A percentile compares a stretch with the other conserved stretches of the same genome.
These are phyloP conservation scores for Phylloporus sp. DNA, from an alignment of 1,284 basidiomycete species.

Conservation along the genomic window DNA sequence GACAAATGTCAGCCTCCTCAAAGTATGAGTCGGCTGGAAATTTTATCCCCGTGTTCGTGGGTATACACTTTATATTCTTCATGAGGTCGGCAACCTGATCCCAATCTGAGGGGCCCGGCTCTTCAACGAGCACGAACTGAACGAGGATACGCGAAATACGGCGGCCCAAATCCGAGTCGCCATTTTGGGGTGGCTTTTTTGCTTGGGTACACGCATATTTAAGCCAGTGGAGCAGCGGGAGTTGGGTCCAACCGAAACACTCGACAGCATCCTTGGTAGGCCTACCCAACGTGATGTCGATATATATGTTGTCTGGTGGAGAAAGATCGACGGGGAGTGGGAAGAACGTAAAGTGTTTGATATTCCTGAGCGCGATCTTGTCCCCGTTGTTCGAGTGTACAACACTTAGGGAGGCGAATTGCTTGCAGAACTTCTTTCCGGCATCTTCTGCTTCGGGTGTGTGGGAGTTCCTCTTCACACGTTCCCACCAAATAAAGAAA, in stretches of 20 bases:
- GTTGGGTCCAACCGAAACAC: constrained; percentile 75
- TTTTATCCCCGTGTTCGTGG: constrained; percentile 50
- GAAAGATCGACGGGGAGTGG: constrained; percentile 82
- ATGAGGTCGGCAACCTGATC: constrained; percentile 61
- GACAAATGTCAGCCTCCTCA: constrained; percentile 23
- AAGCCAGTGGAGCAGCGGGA: constrained; percentile 54
- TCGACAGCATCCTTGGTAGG: constrained; percentile 66
- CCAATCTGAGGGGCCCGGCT: constrained; percentile 65
- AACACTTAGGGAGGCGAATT: neutral
- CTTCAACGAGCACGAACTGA: constrained; percentile 84
- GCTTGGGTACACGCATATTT: constrained; percentile 1
- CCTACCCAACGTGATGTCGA: constrained; percentile 65
- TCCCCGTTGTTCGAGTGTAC: constrained; percentile 6
- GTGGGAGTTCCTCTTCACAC: neutral
- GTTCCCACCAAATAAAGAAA: constrained; percentile 90
- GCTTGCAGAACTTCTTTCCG: constrained; percentile 6
- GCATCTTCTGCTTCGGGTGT: neutral
- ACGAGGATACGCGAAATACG: constrained; percentile 60
- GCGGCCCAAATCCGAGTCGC: constrained; percentile 23
- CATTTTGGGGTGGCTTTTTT: neutral
- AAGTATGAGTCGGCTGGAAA: constrained; percentile 29
- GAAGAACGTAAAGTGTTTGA: constrained; percentile 55
- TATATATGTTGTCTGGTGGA: constrained; percentile 45
- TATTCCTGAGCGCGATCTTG: constrained; percentile 57
- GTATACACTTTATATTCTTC: constrained; percentile 74